Evolutionary conservation across 2,329 filamentous ascomycete species (phyloP).

Genomic region (Bipolaris cookei): DNA sequence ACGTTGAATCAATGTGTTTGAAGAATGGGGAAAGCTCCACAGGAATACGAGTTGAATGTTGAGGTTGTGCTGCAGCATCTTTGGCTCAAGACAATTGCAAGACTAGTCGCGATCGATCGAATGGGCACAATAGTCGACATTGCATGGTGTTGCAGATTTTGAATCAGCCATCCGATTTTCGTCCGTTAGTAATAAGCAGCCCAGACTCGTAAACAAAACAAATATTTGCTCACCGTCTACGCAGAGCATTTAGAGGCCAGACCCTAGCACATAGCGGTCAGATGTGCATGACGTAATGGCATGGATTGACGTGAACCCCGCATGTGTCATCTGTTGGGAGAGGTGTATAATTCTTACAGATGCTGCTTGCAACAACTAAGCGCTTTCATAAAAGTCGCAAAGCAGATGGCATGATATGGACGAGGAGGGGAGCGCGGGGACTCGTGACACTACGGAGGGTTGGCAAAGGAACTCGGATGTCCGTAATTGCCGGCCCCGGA

Average conservation of each 20-base stretch:
- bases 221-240: background rate
- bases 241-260: background rate
- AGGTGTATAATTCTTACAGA: background rate
- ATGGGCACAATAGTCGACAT: background rate
- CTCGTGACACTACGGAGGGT: background rate
- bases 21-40: background rate
- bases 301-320: background rate
- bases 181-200: background rate
- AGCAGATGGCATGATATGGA: background rate
- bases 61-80: background rate
- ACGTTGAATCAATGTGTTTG: no score
- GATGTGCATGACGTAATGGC: slow-evolving; percentile 1
- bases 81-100: background rate
- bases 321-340: background rate
- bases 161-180: background rate
- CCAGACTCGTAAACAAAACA: background rate
- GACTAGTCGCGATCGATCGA: background rate
- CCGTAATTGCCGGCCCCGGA: background rate
- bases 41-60: no score
- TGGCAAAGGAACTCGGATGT: background rate
- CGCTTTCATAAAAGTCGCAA: background rate
- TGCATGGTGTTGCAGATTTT: background rate
- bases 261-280: background rate
- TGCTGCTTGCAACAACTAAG: background rate
- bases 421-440: background rate